These are phyloP conservation scores for Taphrina confusa DNA, from an alignment of 1,139 yeast genomes.

Conservation along the genomic window DNA sequence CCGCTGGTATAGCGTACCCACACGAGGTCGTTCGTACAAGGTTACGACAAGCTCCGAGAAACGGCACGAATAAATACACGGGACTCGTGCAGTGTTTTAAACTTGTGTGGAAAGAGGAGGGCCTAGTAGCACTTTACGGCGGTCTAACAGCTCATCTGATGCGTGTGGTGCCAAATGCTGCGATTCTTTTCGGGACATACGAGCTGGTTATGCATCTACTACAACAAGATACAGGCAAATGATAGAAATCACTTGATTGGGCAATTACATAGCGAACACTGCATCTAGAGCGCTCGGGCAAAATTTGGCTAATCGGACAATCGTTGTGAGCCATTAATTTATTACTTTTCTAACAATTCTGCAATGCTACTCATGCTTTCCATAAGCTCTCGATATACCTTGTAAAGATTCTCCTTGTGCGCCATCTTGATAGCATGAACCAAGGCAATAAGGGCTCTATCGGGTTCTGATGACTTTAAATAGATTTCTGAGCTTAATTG, in stretches of 20 bases:
- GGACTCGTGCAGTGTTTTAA: constrained; percentile 87
- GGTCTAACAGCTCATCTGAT: constrained; percentile 95
- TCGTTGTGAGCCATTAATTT: too few species aligned
- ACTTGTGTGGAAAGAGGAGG: constrained; percentile 84
- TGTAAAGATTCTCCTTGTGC: background rate
- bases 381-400: background rate
- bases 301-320: too few species aligned
- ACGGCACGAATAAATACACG: constrained; percentile 82
- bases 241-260: background rate
- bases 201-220: constrained; percentile 59
- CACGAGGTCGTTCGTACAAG: constrained; percentile 97
- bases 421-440: background rate
- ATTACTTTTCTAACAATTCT: background rate
- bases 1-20: constrained; percentile 91
- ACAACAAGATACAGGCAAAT: background rate
- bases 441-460: constrained; percentile 10
- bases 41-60: constrained; percentile 88
- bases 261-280: background rate
- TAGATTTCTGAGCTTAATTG: constrained; percentile 10
- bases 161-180: constrained; percentile 96
- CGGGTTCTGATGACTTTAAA: constrained; percentile 19
- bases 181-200: constrained; percentile 99
- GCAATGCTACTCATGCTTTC: background rate
- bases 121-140: constrained; percentile 89
- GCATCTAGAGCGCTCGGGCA: too few species aligned